Base-by-base conservation (phyloP, 2,329 filamentous ascomycete genomes). In the Pestalotiopsis sp. region DNA sequence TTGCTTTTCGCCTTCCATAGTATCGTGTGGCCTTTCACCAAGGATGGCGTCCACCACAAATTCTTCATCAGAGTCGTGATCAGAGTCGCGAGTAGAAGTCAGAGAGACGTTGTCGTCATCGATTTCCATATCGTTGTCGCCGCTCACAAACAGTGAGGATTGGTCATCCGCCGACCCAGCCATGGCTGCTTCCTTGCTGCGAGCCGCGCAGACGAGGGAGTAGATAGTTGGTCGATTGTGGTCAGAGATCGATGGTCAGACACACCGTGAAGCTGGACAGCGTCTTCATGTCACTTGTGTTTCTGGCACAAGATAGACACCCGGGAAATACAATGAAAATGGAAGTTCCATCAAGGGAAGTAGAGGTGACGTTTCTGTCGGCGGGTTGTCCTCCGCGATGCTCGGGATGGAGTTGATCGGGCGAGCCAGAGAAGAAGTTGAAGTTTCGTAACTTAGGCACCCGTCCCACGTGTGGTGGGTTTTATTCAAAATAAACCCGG, bases 31-130 rank as follows among this genome's bases (percentile, higher is more conserved):
- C 14, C 79, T 79, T 73, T 90, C 84, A 0, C 82, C 82, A 20
- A 89, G 77, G 41, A 92, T 83, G 17, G 79, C 78, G 58, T 90
- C 86, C 6, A 91, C 85, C 2, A 82, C 79, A 74, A 86, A 91
- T 69, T 87, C 85, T 14, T 81, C 78, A 31, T 84, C 80, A 2
- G 79, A 74, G 13, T 84, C 80, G 23, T 78, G 71, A 3, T 68
- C 67, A 7, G 64, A 71, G 9, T 72, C 67, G 2, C 74, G 73
- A 1, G 86, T 90, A 1, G 89, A 91, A 0, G 84, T 87, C 57
- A 89, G 68, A 1, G 89, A 91, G 52, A 91, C 85, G 27, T 79
- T 75, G 70, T 88, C 83, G 64, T 88, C 84, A 39, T 86, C 83
- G 61, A 78, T 77, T 4, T 72, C 73, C 38, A 36, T 63, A 61